A percentile compares a stretch with the other conserved stretches of the same genome.
Conservation (phyloP, 31 red algal species). For the Bonnemaisonia californica region DNA sequence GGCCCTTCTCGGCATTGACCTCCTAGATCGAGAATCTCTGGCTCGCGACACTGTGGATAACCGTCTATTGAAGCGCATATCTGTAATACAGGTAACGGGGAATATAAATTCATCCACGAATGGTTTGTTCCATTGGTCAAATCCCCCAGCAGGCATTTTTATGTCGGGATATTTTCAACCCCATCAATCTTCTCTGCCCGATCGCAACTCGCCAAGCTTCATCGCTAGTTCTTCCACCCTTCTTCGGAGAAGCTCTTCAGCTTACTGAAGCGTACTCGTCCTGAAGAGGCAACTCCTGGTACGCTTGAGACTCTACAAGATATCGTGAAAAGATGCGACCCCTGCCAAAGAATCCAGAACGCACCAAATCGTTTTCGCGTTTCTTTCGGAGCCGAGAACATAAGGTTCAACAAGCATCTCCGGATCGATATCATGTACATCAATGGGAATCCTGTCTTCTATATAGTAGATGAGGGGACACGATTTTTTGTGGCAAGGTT, state of each 20-base stretch:
- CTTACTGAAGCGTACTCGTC: neutral
- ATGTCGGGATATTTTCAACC: neutral
- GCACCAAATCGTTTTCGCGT: neutral
- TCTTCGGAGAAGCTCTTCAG: constrained; percentile 15
- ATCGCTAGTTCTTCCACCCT: constrained; percentile 6
- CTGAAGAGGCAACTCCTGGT: neutral
- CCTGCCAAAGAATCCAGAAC: neutral
- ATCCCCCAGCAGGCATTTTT: neutral
- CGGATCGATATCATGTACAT: neutral
- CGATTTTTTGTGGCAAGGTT: neutral
- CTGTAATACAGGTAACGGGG: neutral
- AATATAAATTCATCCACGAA: neutral
- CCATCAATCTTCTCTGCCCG: neutral
- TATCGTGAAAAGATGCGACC: neutral
- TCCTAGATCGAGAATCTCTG: neutral
- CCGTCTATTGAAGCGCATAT: neutral
- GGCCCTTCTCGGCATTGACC: neutral
- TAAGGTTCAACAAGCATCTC: neutral
- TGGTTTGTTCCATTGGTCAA: neutral
- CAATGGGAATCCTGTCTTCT: neutral
- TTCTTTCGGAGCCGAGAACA: constrained; percentile 1
- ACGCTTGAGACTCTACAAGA: neutral
- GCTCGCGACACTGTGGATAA: neutral
- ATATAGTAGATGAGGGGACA: constrained; percentile 1
- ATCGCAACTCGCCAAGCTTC: constrained; percentile 2